Conservation (phyloP, 768 basidiomycete genomes). For the Psilocybe tampanensis region DNA sequence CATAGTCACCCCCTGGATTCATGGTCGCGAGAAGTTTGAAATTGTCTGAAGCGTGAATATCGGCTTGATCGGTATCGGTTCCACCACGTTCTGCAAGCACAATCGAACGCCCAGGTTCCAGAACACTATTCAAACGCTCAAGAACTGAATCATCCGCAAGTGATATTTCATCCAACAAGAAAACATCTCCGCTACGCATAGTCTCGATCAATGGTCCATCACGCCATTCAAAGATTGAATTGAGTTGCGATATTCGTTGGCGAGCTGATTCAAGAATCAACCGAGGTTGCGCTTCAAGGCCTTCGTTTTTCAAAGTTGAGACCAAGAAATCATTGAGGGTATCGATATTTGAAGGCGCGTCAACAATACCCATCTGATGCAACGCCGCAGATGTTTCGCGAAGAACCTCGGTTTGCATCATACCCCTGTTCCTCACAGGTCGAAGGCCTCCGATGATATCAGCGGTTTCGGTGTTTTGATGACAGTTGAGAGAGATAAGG, state of each 20-base stretch:
- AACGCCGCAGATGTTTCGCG: slow-evolving; percentile 46
- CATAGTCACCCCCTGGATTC: slow-evolving; percentile 99
- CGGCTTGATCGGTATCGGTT: slow-evolving; percentile 64
- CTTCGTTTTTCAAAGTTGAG: slow-evolving; percentile 25
- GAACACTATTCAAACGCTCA: slow-evolving; percentile 93
- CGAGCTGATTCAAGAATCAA: slow-evolving; percentile 43
- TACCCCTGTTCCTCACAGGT: slow-evolving; percentile 77
- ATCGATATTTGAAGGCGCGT: slow-evolving; percentile 24
- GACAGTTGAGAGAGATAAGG: slow-evolving; percentile 85
- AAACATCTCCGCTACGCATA: slow-evolving; percentile 83
- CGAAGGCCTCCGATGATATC: slow-evolving; percentile 94
- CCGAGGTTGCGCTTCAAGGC: slow-evolving; percentile 32
- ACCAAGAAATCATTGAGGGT: slow-evolving; percentile 28
- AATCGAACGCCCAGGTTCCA: slow-evolving; percentile 88
- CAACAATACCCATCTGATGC: slow-evolving; percentile 38
- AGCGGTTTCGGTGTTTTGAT: slow-evolving; percentile 98
- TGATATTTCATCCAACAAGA: slow-evolving; percentile 96
- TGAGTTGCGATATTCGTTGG: slow-evolving; percentile 47
- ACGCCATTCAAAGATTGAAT: slow-evolving; percentile 95
- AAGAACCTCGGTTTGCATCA: slow-evolving; percentile 51
- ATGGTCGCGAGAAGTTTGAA: slow-evolving; percentile 97
- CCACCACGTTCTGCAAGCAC: slow-evolving; percentile 94
- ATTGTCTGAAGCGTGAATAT: slow-evolving; percentile 59
- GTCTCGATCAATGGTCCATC: slow-evolving; percentile 95
- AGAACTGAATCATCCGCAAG: slow-evolving; percentile 97